These are phyloP conservation scores for Tremella yokohamensis DNA, from an alignment of 768 basidiomycete species.

Conservation along the genomic window DNA sequence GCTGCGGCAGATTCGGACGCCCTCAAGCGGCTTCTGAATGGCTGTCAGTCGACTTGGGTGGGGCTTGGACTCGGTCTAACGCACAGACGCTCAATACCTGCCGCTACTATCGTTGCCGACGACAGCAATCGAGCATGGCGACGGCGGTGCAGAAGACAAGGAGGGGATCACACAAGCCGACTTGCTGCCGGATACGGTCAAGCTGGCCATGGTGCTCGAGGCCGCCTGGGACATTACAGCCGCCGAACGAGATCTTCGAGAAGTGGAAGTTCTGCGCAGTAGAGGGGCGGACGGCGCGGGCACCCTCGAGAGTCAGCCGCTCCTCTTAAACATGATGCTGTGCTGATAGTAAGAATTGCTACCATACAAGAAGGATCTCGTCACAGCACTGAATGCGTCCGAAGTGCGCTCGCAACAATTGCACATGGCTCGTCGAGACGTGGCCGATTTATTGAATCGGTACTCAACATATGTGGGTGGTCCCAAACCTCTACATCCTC, in stretches of 20 bases:
- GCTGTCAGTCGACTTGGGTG: slow-evolving; percentile 25
- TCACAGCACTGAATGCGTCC: background rate
- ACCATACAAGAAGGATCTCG: slow-evolving; percentile 15
- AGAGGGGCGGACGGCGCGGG: slow-evolving; percentile 38
- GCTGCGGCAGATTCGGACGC: slow-evolving; percentile 23
- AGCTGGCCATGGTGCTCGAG: slow-evolving; percentile 38
- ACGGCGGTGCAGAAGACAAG: background rate
- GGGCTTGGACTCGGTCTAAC: background rate
- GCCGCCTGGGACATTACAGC: slow-evolving; percentile 30
- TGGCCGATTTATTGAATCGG: slow-evolving; percentile 22
- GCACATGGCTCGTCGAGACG: slow-evolving; percentile 17
- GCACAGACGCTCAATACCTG: slow-evolving; percentile 30
- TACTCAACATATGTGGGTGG: slow-evolving; percentile 38
- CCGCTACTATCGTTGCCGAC: slow-evolving; percentile 24
- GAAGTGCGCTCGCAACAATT: slow-evolving; percentile 13
- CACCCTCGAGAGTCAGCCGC: slow-evolving; percentile 28
- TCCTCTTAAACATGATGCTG: background rate
- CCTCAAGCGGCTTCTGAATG: slow-evolving; percentile 27
- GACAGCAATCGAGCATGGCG: slow-evolving; percentile 4
- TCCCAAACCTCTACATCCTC: background rate
- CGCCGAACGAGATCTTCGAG: slow-evolving; percentile 35
- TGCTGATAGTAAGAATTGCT: slow-evolving; percentile 23
- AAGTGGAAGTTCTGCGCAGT: slow-evolving; percentile 28
- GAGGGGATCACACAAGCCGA: slow-evolving; percentile 13
- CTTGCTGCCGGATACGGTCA: slow-evolving; percentile 27